Evolutionary conservation across 1,284 basidiomycete species (phyloP), one percentile per base, ranked within the genome.

Genomic region (Earliella scabrosa): DNA sequence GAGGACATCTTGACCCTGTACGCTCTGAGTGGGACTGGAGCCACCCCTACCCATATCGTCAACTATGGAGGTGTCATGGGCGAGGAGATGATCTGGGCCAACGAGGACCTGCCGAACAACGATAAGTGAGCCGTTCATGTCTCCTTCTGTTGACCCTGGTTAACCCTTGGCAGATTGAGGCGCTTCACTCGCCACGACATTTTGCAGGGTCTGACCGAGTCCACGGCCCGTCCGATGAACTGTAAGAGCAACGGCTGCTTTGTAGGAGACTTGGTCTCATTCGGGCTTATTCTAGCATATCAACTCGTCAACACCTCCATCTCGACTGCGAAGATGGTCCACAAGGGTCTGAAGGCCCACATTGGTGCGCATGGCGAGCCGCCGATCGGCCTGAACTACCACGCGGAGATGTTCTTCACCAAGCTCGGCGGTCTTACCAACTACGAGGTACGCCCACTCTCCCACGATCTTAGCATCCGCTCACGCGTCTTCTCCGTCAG

Each of bases 291-390:
- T 49, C 20, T 45, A 90, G 88, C 88, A 0, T 85, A 80, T 52
- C 78, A 81, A 4, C 60, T 88, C 2, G 88, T 83, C 68, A 90
- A 90, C 63, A 86, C 85, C 1, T 90, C 88, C 8, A 71, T 71
- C 13, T 87, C 87, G 1, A 77, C 85, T 11, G 83, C 86, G 1
- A 82, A 85, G 64, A 85, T 90, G 84, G 82, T 88, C 10, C 73
- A 78, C 21, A 80, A 70, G 66, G 88, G 80, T n/a, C 68, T 88
- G 20, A 75, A 77, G 24, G 77, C 83, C 1, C 82, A 87, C 59
- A 86, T 90, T 55, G 88, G 88, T 26, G 88, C 88, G 0, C 88
- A 90, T 61, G 88, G 88, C n/a, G 88, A 90, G 68, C 79, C 83
- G 2, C 88, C 88, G 0, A 70, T 88, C 13, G 88, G 88, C 1